phyloP scores from a whole-genome alignment of 2,329 filamentous ascomycete species.

The Alternaria triticina region DNA sequence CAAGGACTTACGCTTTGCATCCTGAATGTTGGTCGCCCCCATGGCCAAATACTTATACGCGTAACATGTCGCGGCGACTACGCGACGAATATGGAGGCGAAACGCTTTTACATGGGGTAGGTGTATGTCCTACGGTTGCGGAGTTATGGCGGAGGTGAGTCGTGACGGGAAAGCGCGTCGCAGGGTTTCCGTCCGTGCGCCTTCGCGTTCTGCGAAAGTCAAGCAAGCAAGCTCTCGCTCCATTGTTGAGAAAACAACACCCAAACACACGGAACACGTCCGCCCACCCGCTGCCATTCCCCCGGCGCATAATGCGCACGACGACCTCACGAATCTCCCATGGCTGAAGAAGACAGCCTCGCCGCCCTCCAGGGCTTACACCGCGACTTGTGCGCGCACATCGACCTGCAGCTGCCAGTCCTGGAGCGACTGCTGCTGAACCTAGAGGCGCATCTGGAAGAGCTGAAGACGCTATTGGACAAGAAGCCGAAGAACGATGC shows the following conservation, averaged over 20 bases:
- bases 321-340: conserved; percentile 47
- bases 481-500: conserved; percentile 75
- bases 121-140: conserved; percentile 9
- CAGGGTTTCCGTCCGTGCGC: conserved; percentile 30
- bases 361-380: conserved; percentile 84
- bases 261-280: conserved; percentile 29
- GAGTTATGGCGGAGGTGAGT: conserved; percentile 26
- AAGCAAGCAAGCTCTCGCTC: conserved; percentile 23
- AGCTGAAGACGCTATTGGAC: conserved; percentile 75
- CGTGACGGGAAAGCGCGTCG: conserved; percentile 13
- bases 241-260: conserved; percentile 27
- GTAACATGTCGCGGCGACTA: background rate
- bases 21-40: conserved; percentile 43
- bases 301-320: conserved; percentile 42
- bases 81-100: conserved; percentile 2
- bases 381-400: conserved; percentile 79
- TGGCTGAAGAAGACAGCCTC: conserved; percentile 77
- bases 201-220: conserved; percentile 36
- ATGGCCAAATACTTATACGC: conserved; percentile 22
- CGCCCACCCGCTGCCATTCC: conserved; percentile 8
- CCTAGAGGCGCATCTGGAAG: conserved; percentile 70
- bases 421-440: conserved; percentile 71
- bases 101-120: background rate
- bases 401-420: conserved; percentile 72
- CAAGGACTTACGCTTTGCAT: conserved; percentile 39